Percentiles rank a stretch among this genome's conserved stretches.
phyloP scores from a whole-genome alignment of 148 eudicot genomes.

The Drosera capensis region DNA sequence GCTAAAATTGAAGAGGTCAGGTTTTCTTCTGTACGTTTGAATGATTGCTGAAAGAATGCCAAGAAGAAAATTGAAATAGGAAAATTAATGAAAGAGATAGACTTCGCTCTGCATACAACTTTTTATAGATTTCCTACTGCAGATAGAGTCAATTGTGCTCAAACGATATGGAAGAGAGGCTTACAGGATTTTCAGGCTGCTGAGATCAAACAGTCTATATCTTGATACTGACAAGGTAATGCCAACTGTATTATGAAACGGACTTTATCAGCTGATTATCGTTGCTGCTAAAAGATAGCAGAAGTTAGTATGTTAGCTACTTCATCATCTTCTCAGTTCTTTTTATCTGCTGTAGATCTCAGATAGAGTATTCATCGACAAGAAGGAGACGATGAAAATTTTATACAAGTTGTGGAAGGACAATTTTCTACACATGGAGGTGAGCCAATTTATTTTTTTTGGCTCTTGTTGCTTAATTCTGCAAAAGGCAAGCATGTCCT shows the following conservation, averaged over 20 bases:
- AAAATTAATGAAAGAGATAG: too few relatives aligned
- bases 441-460: too few relatives aligned
- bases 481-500: too few relatives aligned
- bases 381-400: slow-evolving; percentile 57
- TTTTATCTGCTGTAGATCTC: slow-evolving; percentile 37
- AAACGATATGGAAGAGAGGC: slow-evolving; percentile 69
- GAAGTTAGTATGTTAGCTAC: too few relatives aligned
- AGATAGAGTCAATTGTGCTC: slow-evolving; percentile 79
- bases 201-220: slow-evolving; percentile 27
- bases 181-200: slow-evolving; percentile 65
- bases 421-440: slow-evolving; percentile 72
- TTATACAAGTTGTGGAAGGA: slow-evolving; percentile 74
- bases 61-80: too few relatives aligned
- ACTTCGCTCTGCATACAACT: too few relatives aligned
- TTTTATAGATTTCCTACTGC: slow-evolving; percentile 12
- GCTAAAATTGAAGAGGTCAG: slow-evolving; percentile 71
- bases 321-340: neutral
- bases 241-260: neutral
- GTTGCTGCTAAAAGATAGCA: too few relatives aligned
- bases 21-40: too few relatives aligned
- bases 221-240: slow-evolving; percentile 72
- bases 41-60: too few relatives aligned
- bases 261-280: neutral
- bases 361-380: slow-evolving; percentile 56
- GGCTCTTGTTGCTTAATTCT: too few relatives aligned